phyloP scores from a whole-genome alignment of 805 yeast species.

The Yarrowia bubula region DNA sequence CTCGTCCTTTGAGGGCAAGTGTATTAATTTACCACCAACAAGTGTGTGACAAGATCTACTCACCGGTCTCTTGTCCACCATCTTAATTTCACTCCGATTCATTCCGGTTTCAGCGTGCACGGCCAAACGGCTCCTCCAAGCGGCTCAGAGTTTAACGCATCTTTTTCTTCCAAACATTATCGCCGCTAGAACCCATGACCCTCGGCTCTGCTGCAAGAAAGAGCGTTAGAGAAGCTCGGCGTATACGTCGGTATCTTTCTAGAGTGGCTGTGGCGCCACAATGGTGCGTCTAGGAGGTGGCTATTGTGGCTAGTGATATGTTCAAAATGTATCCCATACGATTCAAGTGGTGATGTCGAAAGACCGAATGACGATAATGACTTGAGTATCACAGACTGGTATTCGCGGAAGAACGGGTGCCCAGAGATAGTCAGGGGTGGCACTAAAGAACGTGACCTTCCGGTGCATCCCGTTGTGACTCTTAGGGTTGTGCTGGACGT shows the following conservation, averaged over 20 bases:
- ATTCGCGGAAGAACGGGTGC: too few species aligned
- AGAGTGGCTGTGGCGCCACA: not conserved
- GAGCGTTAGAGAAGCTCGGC: too few species aligned
- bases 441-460: not conserved
- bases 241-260: too few species aligned
- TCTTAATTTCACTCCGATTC: not conserved
- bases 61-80: too few species aligned
- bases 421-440: not conserved
- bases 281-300: not conserved
- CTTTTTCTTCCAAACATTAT: constrained; percentile 4
- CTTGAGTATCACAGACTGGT: too few species aligned
- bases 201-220: not conserved
- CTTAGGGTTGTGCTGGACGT: not conserved
- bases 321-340: not conserved
- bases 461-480: constrained; percentile 17
- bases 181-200: constrained; percentile 5
- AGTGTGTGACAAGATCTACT: too few species aligned
- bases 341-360: too few species aligned
- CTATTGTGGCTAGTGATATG: not conserved
- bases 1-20: not conserved
- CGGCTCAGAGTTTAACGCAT: not conserved
- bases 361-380: too few species aligned
- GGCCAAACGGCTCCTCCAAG: not conserved
- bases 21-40: too few species aligned
- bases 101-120: not conserved